A percentile compares a stretch with the other conserved stretches of the same genome.
Conservation (phyloP, 176 grass and related monocot genomes). For the Bonia amplexicaulis region DNA sequence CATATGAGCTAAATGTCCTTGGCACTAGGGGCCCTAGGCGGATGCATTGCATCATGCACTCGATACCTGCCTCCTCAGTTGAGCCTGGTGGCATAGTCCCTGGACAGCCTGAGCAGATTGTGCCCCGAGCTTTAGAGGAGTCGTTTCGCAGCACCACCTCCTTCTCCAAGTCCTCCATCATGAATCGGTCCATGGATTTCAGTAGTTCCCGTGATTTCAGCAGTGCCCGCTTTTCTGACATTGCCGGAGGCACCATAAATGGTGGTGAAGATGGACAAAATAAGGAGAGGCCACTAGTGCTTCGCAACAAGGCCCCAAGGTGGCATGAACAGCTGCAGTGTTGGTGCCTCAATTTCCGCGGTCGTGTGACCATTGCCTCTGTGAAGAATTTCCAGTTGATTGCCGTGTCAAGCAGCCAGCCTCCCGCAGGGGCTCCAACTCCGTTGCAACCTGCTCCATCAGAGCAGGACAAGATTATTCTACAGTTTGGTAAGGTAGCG, state of each 20-base stretch:
- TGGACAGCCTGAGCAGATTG: slow-evolving; percentile 70
- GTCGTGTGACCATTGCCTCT: slow-evolving; percentile 82
- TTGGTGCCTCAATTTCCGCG: slow-evolving; percentile 96
- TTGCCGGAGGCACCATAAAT: slow-evolving; percentile 15
- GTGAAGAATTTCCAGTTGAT: slow-evolving; percentile 99
- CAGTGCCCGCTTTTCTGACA: slow-evolving; percentile 64
- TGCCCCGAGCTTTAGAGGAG: slow-evolving; percentile 60
- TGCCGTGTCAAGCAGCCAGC: slow-evolving; percentile 33
- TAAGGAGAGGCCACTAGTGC: slow-evolving; percentile 82
- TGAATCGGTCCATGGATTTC: slow-evolving; percentile 69
- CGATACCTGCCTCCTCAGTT: slow-evolving; percentile 69
- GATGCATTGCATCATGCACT: slow-evolving; percentile 95
- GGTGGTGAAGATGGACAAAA: slow-evolving; percentile 4
- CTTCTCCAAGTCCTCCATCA: slow-evolving; percentile 72
- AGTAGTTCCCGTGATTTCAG: slow-evolving; percentile 61
- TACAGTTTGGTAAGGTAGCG: slow-evolving; percentile 92
- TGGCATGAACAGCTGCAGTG: slow-evolving; percentile 99
- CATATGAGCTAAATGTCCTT: slow-evolving; percentile 89
- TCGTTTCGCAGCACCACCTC: slow-evolving; percentile 73
- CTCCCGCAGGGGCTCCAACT: slow-evolving; percentile 34
- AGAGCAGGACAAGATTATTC: slow-evolving; percentile 76
- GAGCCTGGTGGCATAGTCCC: slow-evolving; percentile 75
- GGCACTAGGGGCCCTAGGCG: slow-evolving; percentile 89
- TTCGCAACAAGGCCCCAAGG: slow-evolving; percentile 84
- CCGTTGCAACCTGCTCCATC: slow-evolving; percentile 28